Evolutionary conservation across 768 basidiomycete genomes (phyloP), one percentile per base, ranked within the genome.

Genomic region (Tylopilus felleus): DNA sequence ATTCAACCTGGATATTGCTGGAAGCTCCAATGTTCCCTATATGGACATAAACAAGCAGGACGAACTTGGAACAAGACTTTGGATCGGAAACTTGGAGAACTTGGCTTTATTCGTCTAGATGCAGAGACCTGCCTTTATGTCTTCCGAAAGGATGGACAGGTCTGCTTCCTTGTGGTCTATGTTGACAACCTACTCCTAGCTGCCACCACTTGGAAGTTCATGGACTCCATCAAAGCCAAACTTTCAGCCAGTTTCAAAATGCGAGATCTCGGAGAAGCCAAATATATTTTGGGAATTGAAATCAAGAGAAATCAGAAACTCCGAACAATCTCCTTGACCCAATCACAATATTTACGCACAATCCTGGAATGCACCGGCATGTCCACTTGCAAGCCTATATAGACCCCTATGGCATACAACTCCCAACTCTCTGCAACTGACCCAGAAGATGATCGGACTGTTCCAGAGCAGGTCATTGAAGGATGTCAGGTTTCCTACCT

Each of bases 211-310:
- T n/a, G n/a, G n/a, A n/a, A n/a, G n/a, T n/a, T n/a, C n/a, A n/a
- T n/a, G n/a, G n/a, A n/a, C n/a, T n/a, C n/a, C n/a, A n/a, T n/a
- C n/a, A n/a, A n/a, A n/a, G n/a, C n/a, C n/a, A n/a, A n/a, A n/a
- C n/a, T n/a, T n/a, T n/a, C n/a, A n/a, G 9, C 40, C 2, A 2
- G 38, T 0, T 55, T 55, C 35, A 55, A 50, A 45, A 55, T 55
- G 49, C 8, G 13, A 0, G 29, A 59, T 14, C 29, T 59, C 8
- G 51, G 48, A n/a, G 36, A 49, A 31, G 55, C 53, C 25, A 47
- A 53, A 16, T 68, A 56, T 55, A 49, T 75, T 3, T 62, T 75
- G 5, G 70, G 74, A 5, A 57, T 76, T 23, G 48, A 70, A 38
- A 58, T 77, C 51, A 47, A 44, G 4, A 39, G 68, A 6, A 57